Evolutionary conservation across 805 yeast genomes (phyloP).

Genomic region (Pichia nakasei): DNA sequence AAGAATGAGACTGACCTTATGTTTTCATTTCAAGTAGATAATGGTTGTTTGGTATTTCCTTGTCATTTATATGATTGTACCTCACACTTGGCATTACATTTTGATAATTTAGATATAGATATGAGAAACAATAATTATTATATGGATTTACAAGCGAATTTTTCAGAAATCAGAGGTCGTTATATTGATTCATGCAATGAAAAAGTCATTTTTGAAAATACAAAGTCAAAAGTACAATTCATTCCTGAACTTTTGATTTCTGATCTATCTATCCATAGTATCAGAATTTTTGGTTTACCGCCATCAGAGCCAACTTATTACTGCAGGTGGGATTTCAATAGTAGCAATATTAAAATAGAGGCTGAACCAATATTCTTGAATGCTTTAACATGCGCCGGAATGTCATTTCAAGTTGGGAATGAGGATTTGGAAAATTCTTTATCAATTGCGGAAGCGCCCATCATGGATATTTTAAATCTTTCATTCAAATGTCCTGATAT

Average conservation of each 20-base stretch:
- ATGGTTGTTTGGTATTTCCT: slow-evolving; percentile 70
- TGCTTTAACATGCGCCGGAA: slow-evolving; percentile 33
- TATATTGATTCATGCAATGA: slow-evolving; percentile 19
- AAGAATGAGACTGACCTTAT: slow-evolving; percentile 74
- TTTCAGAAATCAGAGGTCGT: slow-evolving; percentile 45
- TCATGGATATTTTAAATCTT: slow-evolving; percentile 64
- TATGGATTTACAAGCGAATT: slow-evolving; percentile 81
- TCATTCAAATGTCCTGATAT: slow-evolving; percentile 46
- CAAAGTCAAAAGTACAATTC: slow-evolving; percentile 12
- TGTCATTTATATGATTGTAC: slow-evolving; percentile 52
- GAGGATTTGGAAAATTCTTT: slow-evolving; percentile 71
- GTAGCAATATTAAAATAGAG: slow-evolving; percentile 49
- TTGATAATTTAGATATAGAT: slow-evolving; percentile 65
- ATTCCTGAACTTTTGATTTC: slow-evolving; percentile 45
- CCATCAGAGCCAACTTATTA: slow-evolving; percentile 82
- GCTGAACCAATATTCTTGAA: slow-evolving; percentile 39
- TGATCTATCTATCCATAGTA: slow-evolving; percentile 66
- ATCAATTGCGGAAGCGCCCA: slow-evolving; percentile 41
- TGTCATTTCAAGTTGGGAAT: slow-evolving; percentile 53
- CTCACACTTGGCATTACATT: slow-evolving; percentile 52
- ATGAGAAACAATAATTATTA: slow-evolving; percentile 84
- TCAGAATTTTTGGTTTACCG: slow-evolving; percentile 87
- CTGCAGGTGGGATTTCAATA: slow-evolving; percentile 81
- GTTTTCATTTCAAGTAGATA: slow-evolving; percentile 58
- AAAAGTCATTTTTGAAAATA: slow-evolving; percentile 20